Percentiles rank a stretch among this genome's conserved stretches.
Evolutionary conservation across 768 basidiomycete genomes (phyloP).

Genomic region (Lyophyllum semitale): DNA sequence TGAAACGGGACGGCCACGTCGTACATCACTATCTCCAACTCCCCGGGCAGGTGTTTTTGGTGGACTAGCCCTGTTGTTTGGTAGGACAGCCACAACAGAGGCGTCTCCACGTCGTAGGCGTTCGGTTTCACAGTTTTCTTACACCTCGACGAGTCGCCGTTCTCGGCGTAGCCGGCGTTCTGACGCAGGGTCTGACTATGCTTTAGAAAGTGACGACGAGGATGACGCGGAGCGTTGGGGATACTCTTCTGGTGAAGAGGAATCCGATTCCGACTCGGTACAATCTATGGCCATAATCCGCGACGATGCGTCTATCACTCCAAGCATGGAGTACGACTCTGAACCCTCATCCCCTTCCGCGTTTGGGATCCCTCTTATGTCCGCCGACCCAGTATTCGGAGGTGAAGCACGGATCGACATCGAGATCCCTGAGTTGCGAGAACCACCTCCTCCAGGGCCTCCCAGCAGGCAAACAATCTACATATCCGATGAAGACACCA

Average conservation of each 20-base stretch:
- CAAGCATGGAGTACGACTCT: constrained; percentile 73
- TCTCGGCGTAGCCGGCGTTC: constrained; percentile 58
- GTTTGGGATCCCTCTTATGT: constrained; percentile 64
- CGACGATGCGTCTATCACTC: constrained; percentile 49
- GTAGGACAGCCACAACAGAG: constrained; percentile 44
- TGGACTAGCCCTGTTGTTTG: constrained; percentile 70
- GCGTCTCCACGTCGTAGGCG: constrained; percentile 35
- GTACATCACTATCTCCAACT: constrained; percentile 36
- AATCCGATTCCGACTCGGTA: constrained; percentile 44
- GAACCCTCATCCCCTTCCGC: constrained; percentile 61
- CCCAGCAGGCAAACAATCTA: constrained; percentile 86
- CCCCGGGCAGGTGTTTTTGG: constrained; percentile 55
- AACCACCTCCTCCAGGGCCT: constrained; percentile 78
- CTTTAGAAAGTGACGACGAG: constrained; percentile 53
- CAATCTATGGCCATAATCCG: constrained; percentile 31
- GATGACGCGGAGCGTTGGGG: constrained; percentile 80
- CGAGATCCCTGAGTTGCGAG: constrained; percentile 59
- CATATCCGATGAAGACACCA: constrained; percentile 87
- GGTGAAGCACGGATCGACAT: constrained; percentile 85
- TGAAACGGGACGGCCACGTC: constrained; percentile 25
- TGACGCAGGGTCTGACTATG: constrained; percentile 61
- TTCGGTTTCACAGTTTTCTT: constrained; percentile 62
- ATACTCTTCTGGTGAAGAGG: constrained; percentile 86
- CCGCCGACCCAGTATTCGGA: constrained; percentile 79
- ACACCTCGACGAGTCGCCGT: constrained; percentile 47